Evolutionary conservation across 192 early-diverging fungal genomes (phyloP), one percentile per base, ranked within the genome.

Genomic region (Hyaloraphidium curvatum): DNA sequence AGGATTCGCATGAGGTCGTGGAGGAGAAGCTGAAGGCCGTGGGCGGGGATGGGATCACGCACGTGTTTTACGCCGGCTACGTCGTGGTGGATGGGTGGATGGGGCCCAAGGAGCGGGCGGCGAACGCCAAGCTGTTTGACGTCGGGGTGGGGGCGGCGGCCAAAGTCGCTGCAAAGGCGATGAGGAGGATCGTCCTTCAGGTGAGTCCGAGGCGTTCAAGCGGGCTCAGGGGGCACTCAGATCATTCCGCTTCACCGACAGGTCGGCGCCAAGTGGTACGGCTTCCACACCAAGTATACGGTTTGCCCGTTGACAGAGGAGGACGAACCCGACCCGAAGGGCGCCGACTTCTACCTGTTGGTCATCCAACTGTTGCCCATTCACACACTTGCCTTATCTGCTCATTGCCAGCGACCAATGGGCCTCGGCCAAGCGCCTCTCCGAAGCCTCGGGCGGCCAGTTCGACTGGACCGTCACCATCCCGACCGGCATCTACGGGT

Each of bases 181-280:
- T 48, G 9, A 11, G 19, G 43, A 14, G 43, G 9, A 25, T 48
- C 14, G 17, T 48, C 5, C 43, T 48, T 7, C 43, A 48, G 43
- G 43, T 48, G 43, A 19, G 43, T 7, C n/a, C n/a, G n/a, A n/a
- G n/a, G n/a, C n/a, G n/a, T n/a, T n/a, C n/a, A n/a, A n/a, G n/a
- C n/a, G n/a, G n/a, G n/a, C n/a, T n/a, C n/a, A n/a, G n/a, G n/a
- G n/a, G n/a, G n/a, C n/a, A n/a, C n/a, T n/a, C n/a, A n/a, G n/a
- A n/a, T n/a, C n/a, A n/a, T n/a, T n/a, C n/a, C n/a, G n/a, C n/a
- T n/a, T n/a, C n/a, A n/a, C n/a, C n/a, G n/a, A n/a, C n/a, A n/a
- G n/a, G n/a, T n/a, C n/a, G n/a, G n/a, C n/a, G 43, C 43, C 5
- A 48, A 48, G 25, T 48, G 43, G 43, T 48, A 48, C 19, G 43